A percentile compares a stretch with the other conserved stretches of the same genome.
phyloP scores from a whole-genome alignment of 805 yeast species.

The Zygotorulaspora florentina region DNA sequence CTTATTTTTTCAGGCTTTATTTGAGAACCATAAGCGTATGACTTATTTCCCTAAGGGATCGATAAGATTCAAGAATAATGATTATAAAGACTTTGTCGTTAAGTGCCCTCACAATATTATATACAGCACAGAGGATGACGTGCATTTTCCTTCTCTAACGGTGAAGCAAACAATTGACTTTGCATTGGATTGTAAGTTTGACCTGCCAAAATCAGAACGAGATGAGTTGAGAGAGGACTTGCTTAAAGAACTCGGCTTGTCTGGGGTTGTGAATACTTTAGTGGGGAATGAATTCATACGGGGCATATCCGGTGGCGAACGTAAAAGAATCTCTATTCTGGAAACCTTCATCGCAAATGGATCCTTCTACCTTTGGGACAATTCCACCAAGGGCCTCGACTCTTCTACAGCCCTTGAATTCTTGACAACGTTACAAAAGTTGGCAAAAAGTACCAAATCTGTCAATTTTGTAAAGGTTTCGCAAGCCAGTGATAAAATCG shows the following conservation, averaged over 20 bases:
- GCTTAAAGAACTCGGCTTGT: constrained; percentile 38
- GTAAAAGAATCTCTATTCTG: constrained; percentile 61
- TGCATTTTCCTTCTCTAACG: constrained; percentile 52
- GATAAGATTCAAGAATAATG: constrained; percentile 23
- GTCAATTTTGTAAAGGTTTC: constrained; percentile 46
- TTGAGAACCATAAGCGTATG: constrained; percentile 19
- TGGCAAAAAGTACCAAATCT: constrained; percentile 39
- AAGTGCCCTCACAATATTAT: constrained; percentile 29
- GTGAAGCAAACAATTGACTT: constrained; percentile 55
- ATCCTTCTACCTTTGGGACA: constrained; percentile 50
- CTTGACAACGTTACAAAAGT: constrained; percentile 40
- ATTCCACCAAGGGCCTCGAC: constrained; percentile 49
- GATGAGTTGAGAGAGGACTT: constrained; percentile 26
- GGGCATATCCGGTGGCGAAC: constrained; percentile 67
- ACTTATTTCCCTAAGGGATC: constrained; percentile 22
- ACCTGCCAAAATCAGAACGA: constrained; percentile 27
- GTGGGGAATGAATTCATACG: constrained; percentile 62
- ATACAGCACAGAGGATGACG: constrained; percentile 51
- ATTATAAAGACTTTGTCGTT: constrained; percentile 18
- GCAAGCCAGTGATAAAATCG: constrained; percentile 47
- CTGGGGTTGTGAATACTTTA: constrained; percentile 52
- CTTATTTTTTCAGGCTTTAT: constrained; percentile 22
- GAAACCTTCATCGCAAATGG: constrained; percentile 49
- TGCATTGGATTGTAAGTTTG: constrained; percentile 46
- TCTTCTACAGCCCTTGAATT: constrained; percentile 49